Percentiles rank a stretch among this genome's conserved stretches.
Evolutionary conservation across 2,329 filamentous ascomycete genomes (phyloP).

Genomic region (Neonectria faginata): DNA sequence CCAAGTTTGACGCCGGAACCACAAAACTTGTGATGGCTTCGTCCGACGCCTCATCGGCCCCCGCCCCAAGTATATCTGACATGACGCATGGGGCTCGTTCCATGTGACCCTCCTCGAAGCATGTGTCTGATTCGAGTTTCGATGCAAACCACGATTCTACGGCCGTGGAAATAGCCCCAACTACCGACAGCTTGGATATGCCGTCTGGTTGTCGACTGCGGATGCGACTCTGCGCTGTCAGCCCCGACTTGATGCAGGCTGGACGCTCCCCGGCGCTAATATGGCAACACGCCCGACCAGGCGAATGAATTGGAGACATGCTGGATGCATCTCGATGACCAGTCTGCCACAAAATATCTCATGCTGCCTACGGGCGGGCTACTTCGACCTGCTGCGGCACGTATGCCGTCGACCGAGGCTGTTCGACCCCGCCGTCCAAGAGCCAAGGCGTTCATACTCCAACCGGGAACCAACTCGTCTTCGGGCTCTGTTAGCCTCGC

Average conservation of each 20-base stretch:
- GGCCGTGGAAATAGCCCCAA: slow-evolving; percentile 5
- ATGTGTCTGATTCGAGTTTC: neutral
- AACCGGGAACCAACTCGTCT: neutral
- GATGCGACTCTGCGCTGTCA: slow-evolving; percentile 30
- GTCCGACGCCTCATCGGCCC: neutral
- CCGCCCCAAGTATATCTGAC: slow-evolving; percentile 8
- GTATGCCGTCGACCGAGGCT: neutral
- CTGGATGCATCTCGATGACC: slow-evolving; percentile 21
- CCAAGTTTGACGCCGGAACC: neutral
- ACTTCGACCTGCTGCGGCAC: neutral
- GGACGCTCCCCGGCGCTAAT: slow-evolving; percentile 21
- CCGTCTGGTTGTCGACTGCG: slow-evolving; percentile 20
- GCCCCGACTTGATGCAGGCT: slow-evolving; percentile 17
- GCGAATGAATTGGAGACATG: neutral
- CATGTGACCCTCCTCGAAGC: slow-evolving; percentile 19
- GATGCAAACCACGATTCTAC: neutral
- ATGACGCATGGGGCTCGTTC: slow-evolving; percentile 16
- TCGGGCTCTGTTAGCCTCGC: slow-evolving; percentile 6
- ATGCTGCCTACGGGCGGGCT: slow-evolving; percentile 1
- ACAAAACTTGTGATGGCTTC: slow-evolving; percentile 3
- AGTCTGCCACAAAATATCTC: slow-evolving; percentile 22
- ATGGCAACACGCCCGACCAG: slow-evolving; percentile 7
- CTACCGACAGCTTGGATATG: slow-evolving; percentile 32
- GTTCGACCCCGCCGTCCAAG: neutral
- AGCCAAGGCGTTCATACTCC: slow-evolving; percentile 1